Evolutionary conservation across 1,139 yeast genomes (phyloP), one percentile per base, ranked within the genome.

Genomic region (Blastobotrys arbuscula): DNA sequence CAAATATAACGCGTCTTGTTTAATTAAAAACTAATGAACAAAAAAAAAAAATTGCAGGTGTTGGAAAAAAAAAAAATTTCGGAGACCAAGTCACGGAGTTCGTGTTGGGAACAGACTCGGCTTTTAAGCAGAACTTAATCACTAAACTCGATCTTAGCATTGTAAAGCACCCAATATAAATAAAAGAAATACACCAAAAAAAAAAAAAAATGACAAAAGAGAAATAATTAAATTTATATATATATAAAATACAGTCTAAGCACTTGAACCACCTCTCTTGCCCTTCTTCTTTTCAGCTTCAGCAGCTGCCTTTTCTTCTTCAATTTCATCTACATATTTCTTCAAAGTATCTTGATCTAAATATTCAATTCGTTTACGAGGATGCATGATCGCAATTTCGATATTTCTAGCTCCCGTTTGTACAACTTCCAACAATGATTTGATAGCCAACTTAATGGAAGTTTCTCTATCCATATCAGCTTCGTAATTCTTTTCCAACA

Each of bases 331-430:
- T 45, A 92, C 97, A 59, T 81, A 78, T 48, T 75, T 75, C 57
- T 81, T 85, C 56, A 94, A 81, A 58, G 84, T 87, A 28, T 86
- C 96, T 50, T 80, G 77, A 26, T 80, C 73, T 37, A 66, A 56
- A 30, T 66, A 58, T 56, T 68, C 72, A 45, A 70, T 59, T 26
- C 65, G 59, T 56, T 75, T 73, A 51, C 78, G 79, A 31, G 97
- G 86, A 56, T 78, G 79, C 77, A 92, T 81, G 43, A 94, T 84
- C 13, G 95, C 85, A 50, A 92, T 82, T 68, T 92, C 99, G 64
- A 92, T 89, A 67, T 92, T 92, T 66, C 88, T 86, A 40, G 97
- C 95, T 36, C 98, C 98, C 2, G 97, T 90, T 71, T 94, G 98
- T 26, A 92, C 98, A 48, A 92, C 97, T 68, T 92, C 98, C 60